Evolutionary conservation across 176 grass and related monocot species (phyloP).

Genomic region (Lolium perenne): DNA sequence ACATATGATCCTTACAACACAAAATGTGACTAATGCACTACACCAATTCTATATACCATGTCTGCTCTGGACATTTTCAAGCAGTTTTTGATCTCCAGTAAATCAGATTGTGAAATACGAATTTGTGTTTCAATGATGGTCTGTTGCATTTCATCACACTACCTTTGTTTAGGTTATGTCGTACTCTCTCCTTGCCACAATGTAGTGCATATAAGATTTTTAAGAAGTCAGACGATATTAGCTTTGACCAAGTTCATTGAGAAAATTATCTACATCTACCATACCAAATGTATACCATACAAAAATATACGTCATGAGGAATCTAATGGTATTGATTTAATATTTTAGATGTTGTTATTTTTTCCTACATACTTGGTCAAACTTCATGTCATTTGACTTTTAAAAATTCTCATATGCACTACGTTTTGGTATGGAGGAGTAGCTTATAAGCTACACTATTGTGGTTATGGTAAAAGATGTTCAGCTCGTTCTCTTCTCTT

Average conservation of each 20-base stretch:
- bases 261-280: no score
- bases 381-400: no score
- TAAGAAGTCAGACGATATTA: no score
- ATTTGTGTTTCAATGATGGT: neutral
- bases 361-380: no score
- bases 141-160: neutral
- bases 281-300: no score
- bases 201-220: no score
- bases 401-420: no score
- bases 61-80: conserved; percentile 17
- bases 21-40: neutral
- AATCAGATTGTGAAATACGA: neutral
- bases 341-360: no score
- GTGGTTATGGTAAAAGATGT: conserved; percentile 6
- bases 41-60: neutral
- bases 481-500: neutral
- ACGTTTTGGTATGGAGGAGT: neutral
- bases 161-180: conserved; percentile 14
- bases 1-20: conserved; percentile 2
- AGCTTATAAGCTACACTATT: neutral
- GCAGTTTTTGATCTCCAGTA: conserved; percentile 6
- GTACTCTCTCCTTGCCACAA: no score
- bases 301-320: no score
- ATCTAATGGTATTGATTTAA: no score
- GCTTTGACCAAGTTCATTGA: no score